Evolutionary conservation across 768 basidiomycete species (phyloP), one percentile per base, ranked within the genome.

Genomic region (Amanita molliuscula): DNA sequence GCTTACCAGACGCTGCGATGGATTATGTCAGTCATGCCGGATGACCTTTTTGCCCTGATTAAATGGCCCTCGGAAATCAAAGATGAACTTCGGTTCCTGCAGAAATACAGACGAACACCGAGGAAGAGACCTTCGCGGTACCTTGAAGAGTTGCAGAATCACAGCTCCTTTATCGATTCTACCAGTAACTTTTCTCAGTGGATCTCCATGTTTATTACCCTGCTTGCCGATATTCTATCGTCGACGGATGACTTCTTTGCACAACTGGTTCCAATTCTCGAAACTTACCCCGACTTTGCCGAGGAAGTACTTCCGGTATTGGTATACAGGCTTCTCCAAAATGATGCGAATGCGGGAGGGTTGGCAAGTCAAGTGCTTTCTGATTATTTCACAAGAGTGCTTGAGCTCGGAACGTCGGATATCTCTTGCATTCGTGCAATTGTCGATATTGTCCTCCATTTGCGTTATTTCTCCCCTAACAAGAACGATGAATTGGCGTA

Each of bases 361-460:
- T 44, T 58, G 52, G 48, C 56, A n/a, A 58, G 55, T 56, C 49
- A 57, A 50, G 55, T 61, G 47, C 56, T 77, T 47, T 89, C 66
- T 62, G 70, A 51, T 1, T 87, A 85, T 59, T 81, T 92, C 65
- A 65, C 72, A 0, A 59, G 61, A 2, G 61, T 89, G 6, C 71
- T 93, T 2, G 55, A 61, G 2, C 65, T 68, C 4, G 59, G 65
- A 1, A 44, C 50, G 3, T 62, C 75, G 1, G 65, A 68, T 46
- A 58, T 70, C 2, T 59, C 66, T 6, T 79, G 76, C 50, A 61
- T 82, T 44, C 64, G 71, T 66, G 73, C 76, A 11, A 73, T 97
- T 47, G 79, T 97, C 46, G 81, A 84, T 44, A 74, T 82, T 37
- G 69, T 92, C 25, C 72, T 95, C 16, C 84, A 96, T 63, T 75